These are phyloP conservation scores for Trichoderma sp. DNA, from an alignment of 2,329 filamentous ascomycete genomes.

Conservation along the genomic window DNA sequence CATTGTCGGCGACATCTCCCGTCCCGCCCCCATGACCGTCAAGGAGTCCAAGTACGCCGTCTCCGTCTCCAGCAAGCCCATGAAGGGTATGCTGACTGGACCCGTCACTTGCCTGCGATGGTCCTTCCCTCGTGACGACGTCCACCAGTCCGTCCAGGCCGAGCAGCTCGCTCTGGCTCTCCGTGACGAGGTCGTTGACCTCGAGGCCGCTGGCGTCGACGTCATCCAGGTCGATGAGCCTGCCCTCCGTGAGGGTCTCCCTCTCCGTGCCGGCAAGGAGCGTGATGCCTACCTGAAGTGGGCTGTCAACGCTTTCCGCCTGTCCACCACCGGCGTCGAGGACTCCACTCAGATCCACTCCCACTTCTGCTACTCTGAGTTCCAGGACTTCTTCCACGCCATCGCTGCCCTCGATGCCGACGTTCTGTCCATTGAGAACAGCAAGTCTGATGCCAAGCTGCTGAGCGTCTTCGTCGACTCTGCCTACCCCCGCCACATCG, in stretches of 20 bases:
- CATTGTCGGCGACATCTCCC: conserved; percentile 97
- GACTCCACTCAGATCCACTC: conserved; percentile 99
- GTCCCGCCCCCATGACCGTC: conserved; percentile 96
- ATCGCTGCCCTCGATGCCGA: conserved; percentile 97
- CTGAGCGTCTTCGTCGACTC: conserved; percentile 98
- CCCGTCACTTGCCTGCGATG: conserved; percentile 98
- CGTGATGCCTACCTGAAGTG: conserved; percentile 95
- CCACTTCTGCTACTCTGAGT: conserved; percentile 99
- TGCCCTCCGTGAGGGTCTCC: conserved; percentile 98
- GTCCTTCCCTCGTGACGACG: conserved; percentile 99
- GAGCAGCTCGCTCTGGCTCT: conserved; percentile 98
- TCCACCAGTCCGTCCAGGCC: conserved; percentile 98
- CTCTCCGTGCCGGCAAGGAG: conserved; percentile 89
- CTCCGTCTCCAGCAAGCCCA: conserved; percentile 94
- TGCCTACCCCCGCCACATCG: conserved; percentile 96
- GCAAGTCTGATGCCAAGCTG: conserved; percentile 99
- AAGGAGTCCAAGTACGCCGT: conserved; percentile 99
- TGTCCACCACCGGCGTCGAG: conserved; percentile 88
- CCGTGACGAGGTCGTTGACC: conserved; percentile 96
- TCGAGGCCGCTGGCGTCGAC: conserved; percentile 92
- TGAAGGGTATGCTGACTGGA: conserved; percentile 99
- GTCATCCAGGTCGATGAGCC: conserved; percentile 99
- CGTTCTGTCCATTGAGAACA: conserved; percentile 99
- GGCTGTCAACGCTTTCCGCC: conserved; percentile 98
- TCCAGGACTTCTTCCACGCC: conserved; percentile 99